Conservation (phyloP, 345 rosid species). For the Gossypium arboreum region DNA sequence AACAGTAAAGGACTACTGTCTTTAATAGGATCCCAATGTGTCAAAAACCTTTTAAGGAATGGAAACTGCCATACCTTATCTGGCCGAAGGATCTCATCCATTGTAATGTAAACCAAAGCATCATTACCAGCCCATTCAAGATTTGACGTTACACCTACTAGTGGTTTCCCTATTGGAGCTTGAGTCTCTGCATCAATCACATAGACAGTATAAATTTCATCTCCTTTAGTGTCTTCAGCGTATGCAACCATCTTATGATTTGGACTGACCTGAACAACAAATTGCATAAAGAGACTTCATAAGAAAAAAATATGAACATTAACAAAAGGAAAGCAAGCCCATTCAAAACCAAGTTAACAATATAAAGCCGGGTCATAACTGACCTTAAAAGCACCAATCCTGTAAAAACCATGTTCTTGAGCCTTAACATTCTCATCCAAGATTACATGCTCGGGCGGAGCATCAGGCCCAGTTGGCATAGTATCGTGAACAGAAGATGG, state of each 20-base stretch:
- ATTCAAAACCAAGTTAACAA: background rate
- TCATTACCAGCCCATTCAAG: slow-evolving; percentile 84
- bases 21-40: background rate
- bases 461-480: slow-evolving; percentile 68
- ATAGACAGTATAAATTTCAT: slow-evolving; percentile 63
- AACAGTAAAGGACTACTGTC: background rate
- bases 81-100: slow-evolving; percentile 83
- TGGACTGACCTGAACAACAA: slow-evolving; percentile 57
- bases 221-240: slow-evolving; percentile 85
- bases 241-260: slow-evolving; percentile 73
- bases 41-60: background rate
- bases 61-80: slow-evolving; percentile 54
- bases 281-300: background rate
- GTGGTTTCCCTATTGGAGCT: slow-evolving; percentile 45
- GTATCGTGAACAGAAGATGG: slow-evolving; percentile 62
- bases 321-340: background rate
- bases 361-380: background rate
- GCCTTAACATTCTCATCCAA: slow-evolving; percentile 89
- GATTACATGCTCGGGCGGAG: slow-evolving; percentile 74
- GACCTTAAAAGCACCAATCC: slow-evolving; percentile 63
- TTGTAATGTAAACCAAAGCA: slow-evolving; percentile 66
- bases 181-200: slow-evolving; percentile 63
- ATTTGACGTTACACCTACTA: slow-evolving; percentile 47
- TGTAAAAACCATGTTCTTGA: slow-evolving; percentile 48
- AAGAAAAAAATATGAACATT: background rate